These are phyloP conservation scores for Fusarium coicis DNA, from an alignment of 2,329 filamentous ascomycete species.

Conservation along the genomic window DNA sequence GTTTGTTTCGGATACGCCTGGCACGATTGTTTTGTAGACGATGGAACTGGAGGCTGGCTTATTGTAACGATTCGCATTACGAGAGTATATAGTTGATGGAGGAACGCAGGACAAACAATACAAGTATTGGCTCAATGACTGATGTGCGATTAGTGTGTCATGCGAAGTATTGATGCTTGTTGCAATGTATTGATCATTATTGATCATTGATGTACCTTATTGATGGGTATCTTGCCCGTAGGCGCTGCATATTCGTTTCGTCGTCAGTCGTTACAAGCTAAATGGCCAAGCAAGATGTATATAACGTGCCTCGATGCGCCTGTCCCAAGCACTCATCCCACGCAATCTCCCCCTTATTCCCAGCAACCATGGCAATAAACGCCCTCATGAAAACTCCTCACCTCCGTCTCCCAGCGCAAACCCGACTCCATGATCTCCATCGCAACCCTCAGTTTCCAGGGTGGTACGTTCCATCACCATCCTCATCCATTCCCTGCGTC, in stretches of 20 bases:
- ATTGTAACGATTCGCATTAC: slow-evolving; percentile 13
- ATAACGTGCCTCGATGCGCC: background rate
- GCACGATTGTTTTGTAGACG: slow-evolving; percentile 15
- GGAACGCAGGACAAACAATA: slow-evolving; percentile 14
- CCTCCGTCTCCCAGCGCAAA: background rate
- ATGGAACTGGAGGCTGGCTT: background rate
- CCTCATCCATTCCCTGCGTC: background rate
- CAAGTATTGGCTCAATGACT: background rate
- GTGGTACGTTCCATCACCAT: background rate
- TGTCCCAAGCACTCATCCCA: background rate
- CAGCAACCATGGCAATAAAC: background rate
- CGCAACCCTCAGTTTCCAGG: background rate
- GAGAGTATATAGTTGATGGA: slow-evolving; percentile 35
- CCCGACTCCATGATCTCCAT: background rate
- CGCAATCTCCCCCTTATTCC: background rate
- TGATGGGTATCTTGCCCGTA: background rate
- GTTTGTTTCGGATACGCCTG: slow-evolving; percentile 15
- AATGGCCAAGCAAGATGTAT: background rate
- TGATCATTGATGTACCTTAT: background rate
- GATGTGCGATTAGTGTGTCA: too few relatives aligned
- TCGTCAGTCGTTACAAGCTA: slow-evolving; percentile 13
- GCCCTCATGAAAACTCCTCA: background rate
- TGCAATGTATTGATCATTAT: background rate
- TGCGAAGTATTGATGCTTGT: background rate
- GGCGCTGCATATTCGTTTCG: background rate